These are phyloP conservation scores for Alternaria conjuncta DNA, from an alignment of 2,329 filamentous ascomycete genomes.

Conservation along the genomic window DNA sequence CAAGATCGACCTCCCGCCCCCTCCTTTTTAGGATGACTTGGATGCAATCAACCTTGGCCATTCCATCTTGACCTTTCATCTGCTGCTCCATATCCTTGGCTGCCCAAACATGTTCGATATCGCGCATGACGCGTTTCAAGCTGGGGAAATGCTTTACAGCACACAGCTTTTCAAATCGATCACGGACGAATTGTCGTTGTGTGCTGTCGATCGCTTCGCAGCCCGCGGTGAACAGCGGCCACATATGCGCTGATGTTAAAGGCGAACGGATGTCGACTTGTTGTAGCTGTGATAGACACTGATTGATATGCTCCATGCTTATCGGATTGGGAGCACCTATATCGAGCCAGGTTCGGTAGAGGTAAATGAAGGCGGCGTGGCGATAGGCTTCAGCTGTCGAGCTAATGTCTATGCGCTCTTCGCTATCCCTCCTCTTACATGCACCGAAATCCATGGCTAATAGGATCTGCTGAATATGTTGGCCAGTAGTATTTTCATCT, in stretches of 20 bases:
- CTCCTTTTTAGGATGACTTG: slow-evolving; percentile 34
- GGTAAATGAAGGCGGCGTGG: slow-evolving; percentile 44
- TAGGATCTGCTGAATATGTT: slow-evolving; percentile 26
- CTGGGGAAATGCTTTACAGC: slow-evolving; percentile 30
- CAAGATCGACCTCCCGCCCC: slow-evolving; percentile 40
- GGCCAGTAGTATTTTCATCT: slow-evolving; percentile 24
- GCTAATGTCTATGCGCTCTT: slow-evolving; percentile 19
- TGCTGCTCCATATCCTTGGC: slow-evolving; percentile 35
- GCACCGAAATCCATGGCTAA: slow-evolving; percentile 22
- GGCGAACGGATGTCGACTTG: slow-evolving; percentile 26
- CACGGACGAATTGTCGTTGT: slow-evolving; percentile 34
- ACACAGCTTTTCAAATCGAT: slow-evolving; percentile 36
- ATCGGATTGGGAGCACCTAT: slow-evolving; percentile 40
- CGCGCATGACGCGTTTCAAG: slow-evolving; percentile 32
- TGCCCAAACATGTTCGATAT: slow-evolving; percentile 39
- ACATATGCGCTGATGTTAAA: slow-evolving; percentile 37
- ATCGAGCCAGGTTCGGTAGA: slow-evolving; percentile 42
- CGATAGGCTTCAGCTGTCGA: slow-evolving; percentile 38
- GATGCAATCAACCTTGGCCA: slow-evolving; percentile 42
- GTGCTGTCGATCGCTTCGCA: slow-evolving; percentile 31
- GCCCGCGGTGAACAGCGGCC: slow-evolving; percentile 42
- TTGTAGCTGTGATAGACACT: slow-evolving; percentile 28
- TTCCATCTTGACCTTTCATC: slow-evolving; percentile 28
- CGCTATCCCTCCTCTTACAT: neutral
- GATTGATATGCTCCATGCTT: slow-evolving; percentile 36